Base-by-base conservation (phyloP, 306 rosid genomes). In the Carpinus fangiana region DNA sequence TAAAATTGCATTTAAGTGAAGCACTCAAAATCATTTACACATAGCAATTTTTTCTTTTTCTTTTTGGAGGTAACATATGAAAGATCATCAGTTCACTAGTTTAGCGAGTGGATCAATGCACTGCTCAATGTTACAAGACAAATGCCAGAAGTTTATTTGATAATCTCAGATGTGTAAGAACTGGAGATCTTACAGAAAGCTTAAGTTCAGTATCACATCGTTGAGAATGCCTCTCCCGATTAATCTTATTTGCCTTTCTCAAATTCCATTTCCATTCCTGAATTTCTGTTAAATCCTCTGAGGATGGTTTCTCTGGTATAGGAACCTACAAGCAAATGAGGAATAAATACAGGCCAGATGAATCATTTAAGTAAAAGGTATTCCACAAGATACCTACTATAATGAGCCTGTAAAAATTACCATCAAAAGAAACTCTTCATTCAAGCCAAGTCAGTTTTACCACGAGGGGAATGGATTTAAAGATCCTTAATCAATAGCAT, bases 121-220 rank as follows among this genome's bases (percentile, higher is more conserved):
- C 28, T 28, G 47, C 55, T 53, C 67, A 72, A 69, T 48, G 66
- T 20, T 70, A 26, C 38, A 73, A 74, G 36, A 73, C 51, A 56
- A 55, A 26, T 47, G 62, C 31, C 62, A 28, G 17, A 69, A 73
- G 36, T 47, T 67, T 54, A 9, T 55, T 62, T 26, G 73, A 73
- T 31, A 34, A 67, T 17, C 47, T 41, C 51, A 38, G 23, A 67
- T 67, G 72, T 67, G 72, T 41, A 31, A 56, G 51, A 70, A 70
- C 57, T 78, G 77, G 62, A 84, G 79, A 78, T 78, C 94, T 89
- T 85, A 93, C 98, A 76, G 94, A 89, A 80, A 93, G 96, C 87
- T 90, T 93, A 76, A 93, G 93, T 85, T 93, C 98, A 57, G 76
- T 83, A 73, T 93, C 98, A 82, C 93, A 93, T 85, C 93, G 85